Base-by-base conservation (phyloP, 345 rosid species). In the Combretum micranthum region DNA sequence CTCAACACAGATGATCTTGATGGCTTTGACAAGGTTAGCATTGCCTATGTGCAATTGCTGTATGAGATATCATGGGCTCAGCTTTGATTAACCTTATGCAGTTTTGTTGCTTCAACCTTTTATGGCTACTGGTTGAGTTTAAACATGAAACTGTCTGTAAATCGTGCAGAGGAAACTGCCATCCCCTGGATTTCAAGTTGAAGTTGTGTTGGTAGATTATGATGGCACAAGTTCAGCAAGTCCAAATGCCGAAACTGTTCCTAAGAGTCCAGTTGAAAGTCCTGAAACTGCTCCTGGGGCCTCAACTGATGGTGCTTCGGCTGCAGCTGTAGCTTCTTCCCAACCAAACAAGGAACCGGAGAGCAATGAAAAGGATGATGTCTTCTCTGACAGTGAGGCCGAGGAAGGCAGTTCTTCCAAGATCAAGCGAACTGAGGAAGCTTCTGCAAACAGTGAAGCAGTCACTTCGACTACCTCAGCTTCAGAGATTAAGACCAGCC, bases 171-270 rank as follows among this genome's bases (percentile, higher is more conserved):
- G 94, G 59, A 93, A 86, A 72, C 70, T 89, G 46, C 96, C 97
- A 15, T 83, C 88, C 20, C 94, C 96, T 0, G 98, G 95, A 46
- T 88, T 88, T 72, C 86, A 83, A 67, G 84, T 88, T 10, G 98
- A 92, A 73, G 72, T 92, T 4, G 93, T 87, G 50, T 76, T 84
- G 74, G 42, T 77, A 55, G 91, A 87, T 63, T 78, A 80, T 43
- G 68, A 53, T 17, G 82, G 76, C 4, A 56, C 75, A 39, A 62
- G 25, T 56, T 61, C 72, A 20, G 49, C 77, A 21, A 70, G 48
- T 19, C 47, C 79, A 52, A 58, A 62, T 62, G 21, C 71, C 6
- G 61, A 37, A 17, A 42, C 20, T 55, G 59, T 64, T 52, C 42
- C 19, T 15, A 17, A 15, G 49, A 17, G 4, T 15, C 19, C 19